Evolutionary conservation across 768 basidiomycete genomes (phyloP).

Genomic region (Leucocoprinus sp.): DNA sequence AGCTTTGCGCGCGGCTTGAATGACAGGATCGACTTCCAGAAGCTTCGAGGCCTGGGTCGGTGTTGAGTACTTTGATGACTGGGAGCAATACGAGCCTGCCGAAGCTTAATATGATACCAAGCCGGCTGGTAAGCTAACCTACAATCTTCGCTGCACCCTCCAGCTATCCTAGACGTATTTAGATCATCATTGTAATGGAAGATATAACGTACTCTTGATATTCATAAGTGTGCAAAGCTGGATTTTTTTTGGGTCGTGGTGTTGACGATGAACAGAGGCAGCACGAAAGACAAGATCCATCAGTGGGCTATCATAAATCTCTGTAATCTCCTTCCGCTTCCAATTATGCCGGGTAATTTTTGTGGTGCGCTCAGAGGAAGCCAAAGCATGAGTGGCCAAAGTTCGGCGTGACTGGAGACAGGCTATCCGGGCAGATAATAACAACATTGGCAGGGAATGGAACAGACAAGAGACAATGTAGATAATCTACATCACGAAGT

Average conservation of each 20-base stretch:
- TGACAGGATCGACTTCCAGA: constrained; percentile 84
- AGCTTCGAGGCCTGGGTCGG: constrained; percentile 83
- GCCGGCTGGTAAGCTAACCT: constrained; percentile 19
- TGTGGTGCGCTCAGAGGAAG: constrained; percentile 17
- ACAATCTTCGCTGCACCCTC: constrained; percentile 96
- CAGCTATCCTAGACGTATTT: constrained; percentile 42
- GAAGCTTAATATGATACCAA: constrained; percentile 1
- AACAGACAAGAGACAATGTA: constrained; percentile 31
- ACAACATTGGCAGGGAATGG: constrained; percentile 11
- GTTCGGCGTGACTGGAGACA: constrained; percentile 30
- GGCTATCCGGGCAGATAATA: constrained; percentile 19
- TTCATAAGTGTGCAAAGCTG: constrained; percentile 98
- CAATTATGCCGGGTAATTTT: constrained; percentile 51
- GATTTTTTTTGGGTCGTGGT: constrained; percentile 84
- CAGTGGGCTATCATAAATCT: constrained; percentile 78
- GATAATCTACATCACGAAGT: no score
- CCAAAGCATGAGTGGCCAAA: constrained; percentile 55
- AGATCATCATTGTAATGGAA: constrained; percentile 18
- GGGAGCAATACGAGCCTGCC: constrained; percentile 92
- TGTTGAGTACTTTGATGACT: constrained; percentile 89
- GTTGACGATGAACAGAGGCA: constrained; percentile 73
- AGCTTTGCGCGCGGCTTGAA: constrained; percentile 87
- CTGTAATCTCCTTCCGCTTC: constrained; percentile 73
- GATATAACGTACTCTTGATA: constrained; percentile 75
- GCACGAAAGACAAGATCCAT: constrained; percentile 87